These are phyloP conservation scores for Cytospora piceae DNA, from an alignment of 2,329 filamentous ascomycete genomes.

Conservation along the genomic window DNA sequence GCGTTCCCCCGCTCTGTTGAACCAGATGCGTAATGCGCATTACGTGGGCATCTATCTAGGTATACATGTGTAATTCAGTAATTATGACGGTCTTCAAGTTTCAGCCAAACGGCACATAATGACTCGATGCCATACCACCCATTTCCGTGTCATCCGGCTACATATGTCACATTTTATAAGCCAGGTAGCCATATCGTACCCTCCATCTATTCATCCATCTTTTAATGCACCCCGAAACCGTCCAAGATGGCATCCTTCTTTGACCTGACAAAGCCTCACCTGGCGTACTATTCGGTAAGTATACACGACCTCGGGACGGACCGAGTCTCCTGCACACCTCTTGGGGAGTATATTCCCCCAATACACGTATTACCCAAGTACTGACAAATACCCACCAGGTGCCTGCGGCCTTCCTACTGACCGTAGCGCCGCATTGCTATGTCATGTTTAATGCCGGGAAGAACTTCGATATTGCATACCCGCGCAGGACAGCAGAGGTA, in stretches of 20 bases:
- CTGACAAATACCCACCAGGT: slow-evolving; percentile 39
- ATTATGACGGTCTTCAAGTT: too few species aligned
- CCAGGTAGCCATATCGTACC: too few species aligned
- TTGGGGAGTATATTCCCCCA: background rate
- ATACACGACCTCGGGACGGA: background rate
- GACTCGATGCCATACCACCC: too few species aligned
- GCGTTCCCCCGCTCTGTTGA: too few species aligned
- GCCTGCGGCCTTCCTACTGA: slow-evolving; percentile 44
- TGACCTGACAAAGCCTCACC: slow-evolving; percentile 34
- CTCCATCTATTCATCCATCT: background rate
- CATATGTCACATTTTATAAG: too few species aligned
- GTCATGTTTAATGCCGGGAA: slow-evolving; percentile 37
- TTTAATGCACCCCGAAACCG: background rate
- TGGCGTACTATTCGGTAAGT: slow-evolving; percentile 37
- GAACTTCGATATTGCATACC: slow-evolving; percentile 45
- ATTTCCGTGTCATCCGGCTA: too few species aligned
- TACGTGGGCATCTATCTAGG: too few species aligned
- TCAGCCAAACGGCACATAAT: too few species aligned
- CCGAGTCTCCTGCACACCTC: background rate
- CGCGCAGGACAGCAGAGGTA: slow-evolving; percentile 41
- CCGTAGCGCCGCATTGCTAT: slow-evolving; percentile 43
- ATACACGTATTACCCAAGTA: too few species aligned
- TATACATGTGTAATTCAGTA: too few species aligned
- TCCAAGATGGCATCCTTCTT: slow-evolving; percentile 34
- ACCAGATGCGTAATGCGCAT: too few species aligned